Evolutionary conservation across 306 rosid genomes (phyloP), one percentile per base, ranked within the genome.

Genomic region (Cucurbita moschata): DNA sequence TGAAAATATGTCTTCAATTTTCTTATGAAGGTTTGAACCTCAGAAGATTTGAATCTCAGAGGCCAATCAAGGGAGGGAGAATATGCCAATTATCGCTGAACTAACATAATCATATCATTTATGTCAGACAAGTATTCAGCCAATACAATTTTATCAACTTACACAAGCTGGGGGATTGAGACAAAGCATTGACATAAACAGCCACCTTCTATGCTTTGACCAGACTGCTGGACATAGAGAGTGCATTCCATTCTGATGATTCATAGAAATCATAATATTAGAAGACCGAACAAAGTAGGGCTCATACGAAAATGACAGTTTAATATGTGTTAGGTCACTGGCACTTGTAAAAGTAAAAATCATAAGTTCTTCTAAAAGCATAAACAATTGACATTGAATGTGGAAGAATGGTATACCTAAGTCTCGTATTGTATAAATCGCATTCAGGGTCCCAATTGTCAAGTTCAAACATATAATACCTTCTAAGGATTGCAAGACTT

Each of bases 171-270:
- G 21, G 71, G 97, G 99, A 72, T 91, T 94, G 86, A 94, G 85
- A 80, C 97, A 88, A 69, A 94, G 87, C 97, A 91, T 91, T 67
- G 97, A 89, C 97, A 89, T 94, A 79, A 94, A 82, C 68, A 91
- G 88, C 99, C 99, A 94, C 81, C 99, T 84, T 81, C 96, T 85
- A 81, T 94, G 97, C 80, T 94, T 94, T 55, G 99, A 91, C 99
- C 96, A 91, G 78, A 94, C 96, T 51, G 97, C 99, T 62, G 99
- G 99, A 81, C 99, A 94, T 74, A 94, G 92, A 74, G 99, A 94
- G 66, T 94, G 99, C 95, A 94, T 77, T 47, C 99, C 92, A 75
- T 89, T 91, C 99, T 91, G 88, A 82, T 16, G 83, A 84, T 50
- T 14, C 15, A 65, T 19, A 26, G 37, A 78, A 74, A 80, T 13